These are phyloP conservation scores for Huntiella bhutanensis DNA, from an alignment of 2,329 filamentous ascomycete species.

Conservation along the genomic window DNA sequence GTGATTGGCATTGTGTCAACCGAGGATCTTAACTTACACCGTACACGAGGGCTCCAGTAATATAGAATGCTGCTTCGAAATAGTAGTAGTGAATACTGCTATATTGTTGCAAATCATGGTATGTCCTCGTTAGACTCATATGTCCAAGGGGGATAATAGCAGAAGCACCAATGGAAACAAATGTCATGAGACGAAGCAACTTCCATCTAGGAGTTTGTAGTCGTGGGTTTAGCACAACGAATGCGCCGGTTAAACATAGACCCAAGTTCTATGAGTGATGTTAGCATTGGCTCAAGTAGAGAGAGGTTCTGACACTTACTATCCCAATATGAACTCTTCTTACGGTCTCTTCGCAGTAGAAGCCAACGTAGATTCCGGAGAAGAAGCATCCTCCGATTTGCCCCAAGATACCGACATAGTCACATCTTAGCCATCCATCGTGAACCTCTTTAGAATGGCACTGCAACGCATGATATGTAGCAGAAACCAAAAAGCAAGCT, in stretches of 20 bases:
- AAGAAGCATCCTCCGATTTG: conserved; percentile 22
- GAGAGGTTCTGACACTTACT: conserved; percentile 15
- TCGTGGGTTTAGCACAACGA: conserved; percentile 20
- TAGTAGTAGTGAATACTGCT: conserved; percentile 23
- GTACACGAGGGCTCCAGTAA: conserved; percentile 21
- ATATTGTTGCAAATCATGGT: conserved; percentile 21
- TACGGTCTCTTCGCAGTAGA: conserved; percentile 21
- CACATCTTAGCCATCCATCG: conserved; percentile 21
- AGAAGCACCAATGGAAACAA: conserved; percentile 22
- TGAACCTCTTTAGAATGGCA: conserved; percentile 21
- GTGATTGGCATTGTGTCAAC: neutral
- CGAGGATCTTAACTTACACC: conserved; percentile 18
- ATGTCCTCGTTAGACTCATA: conserved; percentile 20
- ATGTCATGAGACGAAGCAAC: conserved; percentile 19
- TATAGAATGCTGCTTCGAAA: conserved; percentile 21
- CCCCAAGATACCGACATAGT: conserved; percentile 21
- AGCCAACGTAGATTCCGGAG: conserved; percentile 22
- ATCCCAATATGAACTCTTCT: conserved; percentile 19
- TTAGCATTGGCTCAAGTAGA: neutral
- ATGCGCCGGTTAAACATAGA: conserved; percentile 18
- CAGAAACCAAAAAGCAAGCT: conserved; percentile 21
- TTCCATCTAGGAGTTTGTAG: conserved; percentile 21
- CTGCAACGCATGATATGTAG: conserved; percentile 22
- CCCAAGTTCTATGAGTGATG: conserved; percentile 17
- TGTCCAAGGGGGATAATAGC: conserved; percentile 23